These are phyloP conservation scores for Apiospora saccharicola DNA, from an alignment of 2,329 filamentous ascomycete genomes.

Conservation along the genomic window DNA sequence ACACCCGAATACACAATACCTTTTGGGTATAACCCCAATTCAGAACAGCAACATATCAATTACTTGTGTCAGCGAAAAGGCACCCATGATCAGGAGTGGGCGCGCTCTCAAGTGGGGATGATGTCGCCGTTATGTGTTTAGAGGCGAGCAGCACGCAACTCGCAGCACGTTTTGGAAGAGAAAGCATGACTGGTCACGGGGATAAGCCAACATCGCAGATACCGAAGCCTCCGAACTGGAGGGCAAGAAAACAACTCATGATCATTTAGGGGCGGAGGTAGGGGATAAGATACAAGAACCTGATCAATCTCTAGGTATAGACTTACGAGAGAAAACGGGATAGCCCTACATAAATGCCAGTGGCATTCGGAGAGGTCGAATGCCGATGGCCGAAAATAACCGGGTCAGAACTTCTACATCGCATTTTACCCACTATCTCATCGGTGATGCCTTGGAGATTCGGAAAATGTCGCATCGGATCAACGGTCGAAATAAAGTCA, in stretches of 20 bases:
- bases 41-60: neutral
- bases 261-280: neutral
- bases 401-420: neutral
- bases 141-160: neutral
- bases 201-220: neutral
- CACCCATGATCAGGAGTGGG: neutral
- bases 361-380: neutral
- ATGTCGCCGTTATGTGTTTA: neutral
- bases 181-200: neutral
- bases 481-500: too few species aligned
- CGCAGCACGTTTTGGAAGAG: neutral
- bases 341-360: neutral
- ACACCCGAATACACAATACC: neutral
- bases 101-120: neutral
- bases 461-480: neutral
- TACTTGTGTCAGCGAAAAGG: neutral
- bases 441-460: neutral
- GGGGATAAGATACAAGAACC: neutral
- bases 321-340: neutral
- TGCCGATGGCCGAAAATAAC: neutral
- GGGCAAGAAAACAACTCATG: neutral
- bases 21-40: constrained; percentile 2
- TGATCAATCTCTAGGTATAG: neutral
- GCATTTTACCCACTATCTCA: neutral
- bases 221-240: constrained; percentile 4